Conservation (phyloP, 495 filamentous ascomycete species). For the Margaritispora aquatica region DNA sequence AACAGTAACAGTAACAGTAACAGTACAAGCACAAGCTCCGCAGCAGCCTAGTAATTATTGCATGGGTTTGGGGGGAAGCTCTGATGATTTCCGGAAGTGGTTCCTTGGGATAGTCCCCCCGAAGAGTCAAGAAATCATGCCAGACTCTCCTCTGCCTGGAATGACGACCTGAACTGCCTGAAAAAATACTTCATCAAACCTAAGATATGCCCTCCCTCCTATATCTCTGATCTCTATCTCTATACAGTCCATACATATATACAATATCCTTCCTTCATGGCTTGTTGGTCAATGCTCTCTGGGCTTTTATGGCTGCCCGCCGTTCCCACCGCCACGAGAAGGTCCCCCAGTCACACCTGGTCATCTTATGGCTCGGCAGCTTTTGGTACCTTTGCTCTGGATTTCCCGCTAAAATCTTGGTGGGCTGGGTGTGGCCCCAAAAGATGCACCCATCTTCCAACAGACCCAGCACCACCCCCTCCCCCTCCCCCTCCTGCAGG, state of each 20-base stretch:
- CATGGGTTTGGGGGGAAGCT: neutral
- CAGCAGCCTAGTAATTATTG: too few species aligned
- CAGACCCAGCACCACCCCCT: neutral
- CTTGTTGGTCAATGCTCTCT: neutral
- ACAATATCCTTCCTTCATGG: too few species aligned
- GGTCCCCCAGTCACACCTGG: neutral
- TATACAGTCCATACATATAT: too few species aligned
- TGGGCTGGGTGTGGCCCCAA: neutral
- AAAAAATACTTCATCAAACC: neutral
- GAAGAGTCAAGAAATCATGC: neutral
- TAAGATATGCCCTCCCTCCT: too few species aligned
- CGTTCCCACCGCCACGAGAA: neutral
- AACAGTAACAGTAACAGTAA: too few species aligned
- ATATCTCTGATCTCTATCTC: too few species aligned
- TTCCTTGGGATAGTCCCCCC: neutral
- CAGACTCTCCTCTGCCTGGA: neutral
- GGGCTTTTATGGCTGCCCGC: neutral
- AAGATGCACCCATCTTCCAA: neutral
- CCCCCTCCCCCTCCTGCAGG: neutral
- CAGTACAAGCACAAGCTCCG: too few species aligned
- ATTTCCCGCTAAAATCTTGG: neutral
- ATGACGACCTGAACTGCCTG: neutral
- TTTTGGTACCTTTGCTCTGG: conserved; percentile 8
- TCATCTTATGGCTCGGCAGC: neutral
- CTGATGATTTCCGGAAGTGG: neutral